Evolutionary conservation across 2,329 filamentous ascomycete species (phyloP).

Genomic region (Cladosporium sphaerospermum): DNA sequence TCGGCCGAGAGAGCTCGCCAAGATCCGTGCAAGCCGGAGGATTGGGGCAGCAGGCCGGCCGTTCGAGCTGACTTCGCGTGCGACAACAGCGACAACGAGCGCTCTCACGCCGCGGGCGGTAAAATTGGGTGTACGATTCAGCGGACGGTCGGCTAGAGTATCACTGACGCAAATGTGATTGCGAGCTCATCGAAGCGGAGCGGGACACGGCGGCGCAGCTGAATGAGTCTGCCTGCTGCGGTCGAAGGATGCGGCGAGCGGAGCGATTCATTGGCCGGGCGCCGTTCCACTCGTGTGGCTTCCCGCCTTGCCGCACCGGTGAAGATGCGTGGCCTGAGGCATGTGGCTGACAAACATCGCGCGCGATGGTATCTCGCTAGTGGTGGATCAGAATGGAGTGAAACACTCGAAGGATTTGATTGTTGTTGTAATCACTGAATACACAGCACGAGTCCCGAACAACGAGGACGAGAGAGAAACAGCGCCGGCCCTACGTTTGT

Average conservation of each 20-base stretch:
- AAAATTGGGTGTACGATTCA: too few relatives aligned
- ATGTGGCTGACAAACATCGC: background rate
- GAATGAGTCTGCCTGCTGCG: background rate
- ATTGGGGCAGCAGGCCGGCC: too few relatives aligned
- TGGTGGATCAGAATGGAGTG: background rate
- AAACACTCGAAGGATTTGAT: background rate
- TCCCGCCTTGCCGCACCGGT: background rate
- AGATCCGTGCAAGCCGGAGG: too few relatives aligned
- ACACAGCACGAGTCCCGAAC: background rate
- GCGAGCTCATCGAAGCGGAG: too few relatives aligned
- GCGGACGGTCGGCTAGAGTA: too few relatives aligned
- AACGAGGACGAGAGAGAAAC: background rate
- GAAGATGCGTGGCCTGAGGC: background rate
- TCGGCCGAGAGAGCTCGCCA: too few relatives aligned
- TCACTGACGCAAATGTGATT: too few relatives aligned
- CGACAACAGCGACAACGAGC: too few relatives aligned
- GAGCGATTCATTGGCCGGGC: background rate
- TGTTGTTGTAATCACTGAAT: too few relatives aligned
- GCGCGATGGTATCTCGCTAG: background rate
- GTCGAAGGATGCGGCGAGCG: background rate
- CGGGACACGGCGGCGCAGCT: background rate
- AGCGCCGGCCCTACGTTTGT: background rate
- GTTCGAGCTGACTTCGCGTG: too few relatives aligned
- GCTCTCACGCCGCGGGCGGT: too few relatives aligned
- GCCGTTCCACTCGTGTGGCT: background rate